Evolutionary conservation across 768 basidiomycete species (phyloP).

Genomic region (Suillus subalutaceus): DNA sequence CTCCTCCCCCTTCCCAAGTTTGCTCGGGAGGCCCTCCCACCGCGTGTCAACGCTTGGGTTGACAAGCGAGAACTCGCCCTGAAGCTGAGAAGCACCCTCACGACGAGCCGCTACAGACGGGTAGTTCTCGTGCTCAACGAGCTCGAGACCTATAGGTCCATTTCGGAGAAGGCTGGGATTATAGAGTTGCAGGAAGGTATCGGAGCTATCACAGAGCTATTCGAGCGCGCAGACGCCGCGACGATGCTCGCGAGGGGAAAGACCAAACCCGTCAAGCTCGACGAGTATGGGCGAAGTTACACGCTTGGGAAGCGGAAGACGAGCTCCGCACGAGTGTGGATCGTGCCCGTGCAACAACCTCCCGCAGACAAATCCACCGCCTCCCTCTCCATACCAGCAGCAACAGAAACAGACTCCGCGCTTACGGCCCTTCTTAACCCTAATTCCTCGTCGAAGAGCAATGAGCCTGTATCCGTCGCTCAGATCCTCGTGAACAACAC

Average conservation of each 20-base stretch:
- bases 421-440: conserved; percentile 11
- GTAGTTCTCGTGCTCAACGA: conserved; percentile 64
- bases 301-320: conserved; percentile 88
- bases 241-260: conserved; percentile 32
- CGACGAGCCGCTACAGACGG: conserved; percentile 70
- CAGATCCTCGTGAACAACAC: conserved; percentile 85
- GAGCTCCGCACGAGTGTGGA: conserved; percentile 90
- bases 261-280: conserved; percentile 63
- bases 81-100: conserved; percentile 61
- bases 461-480: conserved; percentile 48
- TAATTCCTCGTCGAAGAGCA: conserved; percentile 17
- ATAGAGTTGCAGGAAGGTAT: conserved; percentile 56
- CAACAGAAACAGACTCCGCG: conserved; percentile 7
- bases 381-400: conserved; percentile 17
- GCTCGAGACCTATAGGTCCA: conserved; percentile 62
- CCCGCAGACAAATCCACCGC: conserved; percentile 13
- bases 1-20: conserved; percentile 81
- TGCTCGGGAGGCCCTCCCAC: conserved; percentile 59
- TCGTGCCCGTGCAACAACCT: conserved; percentile 60
- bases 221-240: conserved; percentile 55
- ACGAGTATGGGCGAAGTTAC: conserved; percentile 82
- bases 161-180: conserved; percentile 62
- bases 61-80: conserved; percentile 57
- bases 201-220: conserved; percentile 55
- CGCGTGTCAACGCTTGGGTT: conserved; percentile 70